Base-by-base conservation (phyloP, 2,329 filamentous ascomycete genomes). In the Fusarium scirpi region DNA sequence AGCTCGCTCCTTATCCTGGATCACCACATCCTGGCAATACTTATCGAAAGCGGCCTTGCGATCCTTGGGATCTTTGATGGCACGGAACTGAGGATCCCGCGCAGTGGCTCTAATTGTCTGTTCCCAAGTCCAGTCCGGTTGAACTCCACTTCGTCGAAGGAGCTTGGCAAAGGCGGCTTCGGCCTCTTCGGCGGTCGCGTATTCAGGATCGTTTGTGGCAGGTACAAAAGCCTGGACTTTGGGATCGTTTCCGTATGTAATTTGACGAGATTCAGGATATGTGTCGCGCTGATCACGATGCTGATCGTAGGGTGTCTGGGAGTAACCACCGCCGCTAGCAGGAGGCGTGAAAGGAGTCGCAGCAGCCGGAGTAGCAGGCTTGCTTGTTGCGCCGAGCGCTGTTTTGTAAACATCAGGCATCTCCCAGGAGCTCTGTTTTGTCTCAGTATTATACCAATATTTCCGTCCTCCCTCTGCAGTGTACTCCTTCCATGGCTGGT, bases 401-500 rank as follows among this genome's bases (percentile, higher is more conserved):
- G 87, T 86, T 77, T 92, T 94, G 82, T 94, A 94, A 68, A 84
- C 89, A 58, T 94, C 92, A 59, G 96, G 96, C 87, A 97, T 94
- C 76, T 94, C 92, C 96, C 96, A 99, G 32, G 92, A 94, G 79
- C 94, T 98, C 82, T 94, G 88, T 81, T 95, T 94, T 46, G 93
- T 94, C 80, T 97, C 92, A 34, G 91, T 92, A 80, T 99, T 96
- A 80, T 94, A 95, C 92, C 94, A 99, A 82, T 99, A 99, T 78
- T 95, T 93, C 75, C 91, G 90, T 48, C 95, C 96, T 70, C 93
- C 92, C 67, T 94, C 90, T 24, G 93, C 91, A 27, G 91, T 94
- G 77, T 97, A 96, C 80, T 97, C 94, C 77, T 95, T 96, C 94
- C 94, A 99, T 70, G 93, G 92, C 74, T 96, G 92, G 74, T 91